These are phyloP conservation scores for Fusarium redolens DNA, from an alignment of 2,329 filamentous ascomycete species.

Conservation along the genomic window DNA sequence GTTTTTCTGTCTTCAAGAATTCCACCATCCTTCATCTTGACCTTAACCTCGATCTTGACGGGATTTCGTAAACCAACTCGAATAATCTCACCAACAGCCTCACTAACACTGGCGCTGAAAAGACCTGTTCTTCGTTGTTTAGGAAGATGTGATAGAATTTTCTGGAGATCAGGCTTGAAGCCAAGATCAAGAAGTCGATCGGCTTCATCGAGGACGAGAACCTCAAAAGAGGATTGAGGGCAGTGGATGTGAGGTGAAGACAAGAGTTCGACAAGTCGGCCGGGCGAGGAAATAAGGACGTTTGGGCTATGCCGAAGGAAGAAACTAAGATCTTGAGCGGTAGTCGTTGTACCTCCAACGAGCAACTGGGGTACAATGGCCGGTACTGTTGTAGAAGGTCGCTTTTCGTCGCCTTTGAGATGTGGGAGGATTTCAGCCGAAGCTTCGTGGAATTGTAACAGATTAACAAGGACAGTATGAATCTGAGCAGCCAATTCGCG, in stretches of 20 bases:
- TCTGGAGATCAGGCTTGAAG: slow-evolving; percentile 90
- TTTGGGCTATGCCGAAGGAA: slow-evolving; percentile 90
- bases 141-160: slow-evolving; percentile 83
- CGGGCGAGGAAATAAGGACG: slow-evolving; percentile 89
- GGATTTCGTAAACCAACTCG: slow-evolving; percentile 92
- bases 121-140: slow-evolving; percentile 94
- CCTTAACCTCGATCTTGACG: slow-evolving; percentile 93
- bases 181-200: slow-evolving; percentile 92
- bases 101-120: slow-evolving; percentile 95
- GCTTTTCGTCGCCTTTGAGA: slow-evolving; percentile 67
- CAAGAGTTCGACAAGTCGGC: slow-evolving; percentile 87
- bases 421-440: slow-evolving; percentile 74
- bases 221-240: slow-evolving; percentile 88
- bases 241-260: slow-evolving; percentile 89
- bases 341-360: slow-evolving; percentile 81
- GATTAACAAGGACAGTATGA: slow-evolving; percentile 78
- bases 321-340: slow-evolving; percentile 85
- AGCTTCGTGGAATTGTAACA: slow-evolving; percentile 84
- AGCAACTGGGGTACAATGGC: slow-evolving; percentile 87
- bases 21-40: slow-evolving; percentile 77
- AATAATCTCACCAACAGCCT: slow-evolving; percentile 93
- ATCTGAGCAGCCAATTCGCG: slow-evolving; percentile 94
- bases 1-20: slow-evolving; percentile 83
- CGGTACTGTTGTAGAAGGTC: slow-evolving; percentile 57
- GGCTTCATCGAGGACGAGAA: slow-evolving; percentile 93